Conservation (phyloP, 2,329 filamentous ascomycete species). For the Simplicillium sp. region DNA sequence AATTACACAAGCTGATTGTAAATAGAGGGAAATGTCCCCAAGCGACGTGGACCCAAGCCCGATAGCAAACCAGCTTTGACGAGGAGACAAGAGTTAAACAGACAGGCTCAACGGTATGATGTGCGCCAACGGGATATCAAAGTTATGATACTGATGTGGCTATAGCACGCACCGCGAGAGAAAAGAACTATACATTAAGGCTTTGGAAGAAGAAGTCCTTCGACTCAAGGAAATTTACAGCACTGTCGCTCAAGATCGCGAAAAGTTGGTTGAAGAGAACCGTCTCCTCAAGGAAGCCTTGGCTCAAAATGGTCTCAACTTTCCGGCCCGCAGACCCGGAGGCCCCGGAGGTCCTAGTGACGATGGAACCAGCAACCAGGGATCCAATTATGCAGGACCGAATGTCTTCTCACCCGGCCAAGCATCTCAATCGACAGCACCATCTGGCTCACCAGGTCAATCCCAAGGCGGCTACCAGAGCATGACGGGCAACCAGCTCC, state of each 20-base stretch:
- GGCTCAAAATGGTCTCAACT: constrained; percentile 39
- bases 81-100: constrained; percentile 83
- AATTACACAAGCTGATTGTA: not conserved
- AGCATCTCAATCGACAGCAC: constrained; percentile 31
- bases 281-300: constrained; percentile 55
- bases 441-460: constrained; percentile 24
- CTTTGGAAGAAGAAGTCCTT: constrained; percentile 83
- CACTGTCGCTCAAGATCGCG: constrained; percentile 64
- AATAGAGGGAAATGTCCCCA: constrained; percentile 73
- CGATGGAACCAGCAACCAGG: constrained; percentile 33
- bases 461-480: constrained; percentile 12
- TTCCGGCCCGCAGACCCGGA: constrained; percentile 10
- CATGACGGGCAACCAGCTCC: constrained; percentile 21
- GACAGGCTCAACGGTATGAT: constrained; percentile 83
- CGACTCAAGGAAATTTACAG: constrained; percentile 80
- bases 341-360: constrained; percentile 25
- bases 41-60: constrained; percentile 88
- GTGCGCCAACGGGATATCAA: not conserved
- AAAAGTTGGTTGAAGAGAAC: constrained; percentile 71
- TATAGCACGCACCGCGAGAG: constrained; percentile 90
- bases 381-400: constrained; percentile 17
- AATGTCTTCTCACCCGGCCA: constrained; percentile 37
- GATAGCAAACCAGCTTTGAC: constrained; percentile 93
- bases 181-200: constrained; percentile 93
- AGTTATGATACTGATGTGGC: constrained; percentile 1